Base-by-base conservation (phyloP, 1,284 basidiomycete species). In the Sporisorium iseilematis-ciliati region DNA sequence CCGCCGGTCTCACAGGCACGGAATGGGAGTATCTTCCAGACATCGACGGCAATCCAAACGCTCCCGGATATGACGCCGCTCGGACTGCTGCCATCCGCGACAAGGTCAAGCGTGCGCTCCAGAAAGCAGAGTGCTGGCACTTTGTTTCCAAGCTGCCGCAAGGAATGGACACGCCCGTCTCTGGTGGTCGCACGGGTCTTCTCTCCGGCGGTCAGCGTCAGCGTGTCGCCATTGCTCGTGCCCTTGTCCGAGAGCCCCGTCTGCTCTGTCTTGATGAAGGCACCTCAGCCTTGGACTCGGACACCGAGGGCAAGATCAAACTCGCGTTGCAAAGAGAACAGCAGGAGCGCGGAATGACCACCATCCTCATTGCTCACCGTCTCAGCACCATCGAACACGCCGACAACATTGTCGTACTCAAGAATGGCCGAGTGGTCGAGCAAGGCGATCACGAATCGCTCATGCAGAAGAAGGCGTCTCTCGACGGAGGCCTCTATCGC, bases 81-180 rank as follows among this genome's bases (percentile, higher is more conserved):
- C 77, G 65, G 35, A 78, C 53, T 49, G 66, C 41, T 5, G 65
- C 57, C 16, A 82, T 87, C 25, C 76, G 76, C 0, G 77, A 75
- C n/a, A 82, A 82, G 18, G 85, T 86, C 12, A 64, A 75, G 35
- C 75, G 73, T 0, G 82, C 83, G 10, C 75, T 84, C 5, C 56
- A 69, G 46, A 84, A 84, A 51, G 87, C 87, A 0, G 84, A 87
- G 58, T 87, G 87, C 1, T 86, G 84, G 83, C 76, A 82, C n/a
- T 87, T 86, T 62, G 86, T 85, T 0, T 60, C 64, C 18, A 79
- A 76, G n/a, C 74, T 86, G 7, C 86, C 85, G 0, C 73, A 85
- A 23, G 85, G 85, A 10, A 79, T 87, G 65, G 80, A 87, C 48
- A 86, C 86, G 6, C 42, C 78, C 6, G 78, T 87, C 40, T 71